A percentile compares a stretch with the other conserved stretches of the same genome.
phyloP scores from a whole-genome alignment of 176 grass and related monocot species.

The Chrysopogon serrulatus region DNA sequence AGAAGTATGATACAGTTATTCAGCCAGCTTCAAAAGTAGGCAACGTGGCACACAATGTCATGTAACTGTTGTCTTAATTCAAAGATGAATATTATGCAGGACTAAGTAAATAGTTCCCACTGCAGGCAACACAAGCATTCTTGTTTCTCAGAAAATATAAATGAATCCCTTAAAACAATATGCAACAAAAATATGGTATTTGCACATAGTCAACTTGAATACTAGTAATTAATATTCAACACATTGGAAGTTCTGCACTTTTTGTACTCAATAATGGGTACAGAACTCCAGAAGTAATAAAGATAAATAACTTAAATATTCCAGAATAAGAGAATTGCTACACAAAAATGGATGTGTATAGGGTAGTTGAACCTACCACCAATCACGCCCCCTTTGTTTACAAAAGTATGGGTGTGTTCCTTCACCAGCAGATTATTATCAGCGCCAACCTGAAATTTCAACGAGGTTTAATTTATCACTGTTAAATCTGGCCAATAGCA shows the following conservation, averaged over 20 bases:
- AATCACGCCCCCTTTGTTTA: slow-evolving; percentile 82
- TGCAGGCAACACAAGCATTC: background rate
- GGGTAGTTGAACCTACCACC: slow-evolving; percentile 59
- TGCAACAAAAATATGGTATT: background rate
- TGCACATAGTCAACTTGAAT: background rate
- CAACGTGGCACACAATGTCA: background rate
- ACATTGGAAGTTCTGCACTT: background rate
- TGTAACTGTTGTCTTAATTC: background rate
- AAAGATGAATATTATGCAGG: background rate
- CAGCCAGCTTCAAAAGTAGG: background rate
- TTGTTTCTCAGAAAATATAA: background rate
- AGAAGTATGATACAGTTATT: background rate
- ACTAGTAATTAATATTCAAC: background rate
- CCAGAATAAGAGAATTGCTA: background rate
- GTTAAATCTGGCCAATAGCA: background rate
- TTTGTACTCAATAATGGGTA: background rate
- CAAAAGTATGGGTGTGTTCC: slow-evolving; percentile 98
- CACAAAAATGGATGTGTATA: background rate
- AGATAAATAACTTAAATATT: background rate
- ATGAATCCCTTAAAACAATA: background rate
- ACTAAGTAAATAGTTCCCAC: background rate
- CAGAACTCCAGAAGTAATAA: background rate
- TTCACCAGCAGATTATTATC: slow-evolving; percentile 89
- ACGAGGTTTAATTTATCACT: background rate
- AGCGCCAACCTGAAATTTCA: slow-evolving; percentile 72